Base-by-base conservation (phyloP, 2,329 filamentous ascomycete genomes). In the Aspergillus sp. region DNA sequence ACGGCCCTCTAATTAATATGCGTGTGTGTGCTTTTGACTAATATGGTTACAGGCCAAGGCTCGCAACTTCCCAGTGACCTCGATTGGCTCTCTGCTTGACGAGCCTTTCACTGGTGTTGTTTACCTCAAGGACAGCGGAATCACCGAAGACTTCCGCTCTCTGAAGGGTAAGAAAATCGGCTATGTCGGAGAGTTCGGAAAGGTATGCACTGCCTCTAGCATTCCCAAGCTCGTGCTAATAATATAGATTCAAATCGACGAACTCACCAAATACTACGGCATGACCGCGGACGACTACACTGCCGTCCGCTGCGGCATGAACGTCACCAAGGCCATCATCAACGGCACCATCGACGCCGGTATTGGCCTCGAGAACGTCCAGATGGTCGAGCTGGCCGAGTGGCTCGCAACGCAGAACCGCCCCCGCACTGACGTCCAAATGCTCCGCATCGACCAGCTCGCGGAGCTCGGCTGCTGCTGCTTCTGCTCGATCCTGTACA, bases 401-500 rank as follows among this genome's bases (percentile, higher is more conserved):
- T 91, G 88, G 89, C 85, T 91, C 19, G 80, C 80, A 0, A 61
- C 70, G 0, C 86, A 90, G 70, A 81, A 81, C 64, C 86, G 87
- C 1, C 82, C 85, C 58, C 83, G 82, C 70, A 76, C 79, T 14
- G 88, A 91, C 62, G 89, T 91, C 7, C 86, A 90, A 75, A 91
- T 92, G 89, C 84, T 92, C 17, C 86, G 89, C 67, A 92, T 92
- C 68, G 89, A 92, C 71, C 84, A 91, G 77, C 86, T 92, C 27
- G 89, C 89, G 35, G 87, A 91, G 73, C 80, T 91, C 3, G 89
- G 89, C 50, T 92, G 89, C 79, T 92, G 89, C 83, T 92, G 89
- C 81, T 92, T 92, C 84, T 92, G 89, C 76, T 86, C 86, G 27
- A 90, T 92, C 72, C 80, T 92, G 41, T 91, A 92, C 80, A 92